Evolutionary conservation across 257 asterid genomes (phyloP), one percentile per base, ranked within the genome.

Genomic region (Lavandula angustifolia): DNA sequence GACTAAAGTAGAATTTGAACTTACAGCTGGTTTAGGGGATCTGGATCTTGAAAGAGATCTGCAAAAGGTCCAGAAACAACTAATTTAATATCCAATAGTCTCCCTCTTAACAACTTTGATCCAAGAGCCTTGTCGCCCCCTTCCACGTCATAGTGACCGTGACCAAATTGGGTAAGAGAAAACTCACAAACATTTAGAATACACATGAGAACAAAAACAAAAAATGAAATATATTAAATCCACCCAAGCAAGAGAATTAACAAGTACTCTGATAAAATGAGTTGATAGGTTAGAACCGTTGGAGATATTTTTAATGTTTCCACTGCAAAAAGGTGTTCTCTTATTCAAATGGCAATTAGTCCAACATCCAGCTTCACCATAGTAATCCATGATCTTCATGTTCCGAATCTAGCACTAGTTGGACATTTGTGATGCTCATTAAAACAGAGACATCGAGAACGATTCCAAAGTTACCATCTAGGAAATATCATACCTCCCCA

Each of bases 21-120:
- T 94, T 86, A 94, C 97, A 80, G 99, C 70, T 61, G 87, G 92
- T 59, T 71, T 76, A 3, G 95, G 97, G 62, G 97, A 94, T 78
- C 84, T 81, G 81, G 99, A 87, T 85, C 96, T 94, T 80, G 97
- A 84, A 42, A 85, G 89, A 78, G 97, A 94, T 94, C 99, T 94
- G 99, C 97, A 94, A 87, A 90, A 89, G 87, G 85, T 90, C 89
- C 96, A 92, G 84, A 86, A 91, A 89, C 74, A 92, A 90, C 84
- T 79, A 90, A 72, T 87, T 94, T 91, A 94, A 94, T 76, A 82
- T 73, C 97, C 91, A 85, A 78, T 69, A 47, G 84, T 76, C 80
- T n/a, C n/a, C 90, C 89, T 80, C 89, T 86, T 75, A 86, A 77
- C 81, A 78, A 82, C 77, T 81, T 83, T 83, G 83, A 84, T 85